Evolutionary conservation across 192 early-diverging fungal species (phyloP).

Genomic region (Glomus cerebriforme): DNA sequence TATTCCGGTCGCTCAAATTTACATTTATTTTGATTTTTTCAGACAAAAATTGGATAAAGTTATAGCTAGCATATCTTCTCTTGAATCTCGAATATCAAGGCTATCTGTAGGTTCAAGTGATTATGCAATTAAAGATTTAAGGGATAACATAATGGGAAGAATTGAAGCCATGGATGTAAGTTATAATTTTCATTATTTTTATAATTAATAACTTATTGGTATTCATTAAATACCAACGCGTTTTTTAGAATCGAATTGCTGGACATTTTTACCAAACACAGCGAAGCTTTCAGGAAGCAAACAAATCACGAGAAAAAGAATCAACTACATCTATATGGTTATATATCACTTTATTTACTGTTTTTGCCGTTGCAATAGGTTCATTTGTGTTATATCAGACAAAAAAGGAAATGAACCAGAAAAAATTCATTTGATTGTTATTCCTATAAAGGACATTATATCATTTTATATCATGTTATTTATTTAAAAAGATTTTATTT

Average conservation of each 20-base stretch:
- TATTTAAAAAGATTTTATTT: neutral
- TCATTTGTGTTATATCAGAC: neutral
- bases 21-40: neutral
- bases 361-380: neutral
- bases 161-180: slow-evolving; percentile 18
- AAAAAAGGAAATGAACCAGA: neutral
- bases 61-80: neutral
- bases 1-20: neutral
- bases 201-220: neutral
- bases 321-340: neutral
- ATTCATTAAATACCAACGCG: neutral
- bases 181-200: neutral
- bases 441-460: too few species aligned
- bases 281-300: neutral
- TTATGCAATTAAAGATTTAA: neutral
- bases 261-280: slow-evolving; percentile 9
- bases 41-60: slow-evolving; percentile 22
- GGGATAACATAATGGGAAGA: neutral
- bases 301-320: neutral
- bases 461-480: neutral
- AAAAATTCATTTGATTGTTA: slow-evolving; percentile 17
- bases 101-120: neutral
- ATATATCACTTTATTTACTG: neutral
- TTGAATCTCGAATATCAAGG: neutral
- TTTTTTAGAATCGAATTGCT: neutral